Evolutionary conservation across 2,329 filamentous ascomycete species (phyloP), one percentile per base, ranked within the genome.

Genomic region (Aureobasidium sp.): DNA sequence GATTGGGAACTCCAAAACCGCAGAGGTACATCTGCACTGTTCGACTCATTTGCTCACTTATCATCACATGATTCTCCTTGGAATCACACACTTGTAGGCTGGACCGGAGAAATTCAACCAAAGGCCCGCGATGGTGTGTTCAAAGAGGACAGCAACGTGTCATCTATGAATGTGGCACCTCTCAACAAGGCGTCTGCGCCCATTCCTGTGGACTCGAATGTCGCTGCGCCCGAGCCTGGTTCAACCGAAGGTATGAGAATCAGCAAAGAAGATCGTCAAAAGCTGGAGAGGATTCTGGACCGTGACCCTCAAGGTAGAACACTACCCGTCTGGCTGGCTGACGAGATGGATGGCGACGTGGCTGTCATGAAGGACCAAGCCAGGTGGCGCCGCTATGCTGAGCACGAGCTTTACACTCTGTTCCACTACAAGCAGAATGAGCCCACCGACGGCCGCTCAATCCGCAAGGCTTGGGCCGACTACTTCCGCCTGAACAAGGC

Each of bases 341-440:
- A 96, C 67, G 87, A 91, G 67, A 79, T 82, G 24, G 88, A 93
- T 66, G 81, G 84, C 0, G 89, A 90, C 39, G 78, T 79, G 43
- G 84, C 92, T 57, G 79, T 84, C 41, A 79, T 97, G 66, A 89
- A 87, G 68, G 89, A 96, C 69, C 92, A 97, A 77, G 81, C 82
- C 36, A 82, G 92, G 66, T 97, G 94, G 93, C 84, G 92, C 66
- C 84, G 89, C 44, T 97, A 94, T 74, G 91, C 92, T 17, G 92
- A 97, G 77, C 87, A 92, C 71, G 90, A 96, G 69, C 81, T 97
- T 32, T 97, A 96, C 77, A 92, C 90, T 1, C 82, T 97, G 10
- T 92, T 97, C 73, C 93, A 97, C 76, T 97, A 97, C 81, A 96
- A 96, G 77, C 90, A 94, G 71, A 90, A 96, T 71, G 90, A 92